Percentiles rank a stretch among this genome's conserved stretches.
Conservation (phyloP, 768 basidiomycete genomes). For the Roridomyces roridus region DNA sequence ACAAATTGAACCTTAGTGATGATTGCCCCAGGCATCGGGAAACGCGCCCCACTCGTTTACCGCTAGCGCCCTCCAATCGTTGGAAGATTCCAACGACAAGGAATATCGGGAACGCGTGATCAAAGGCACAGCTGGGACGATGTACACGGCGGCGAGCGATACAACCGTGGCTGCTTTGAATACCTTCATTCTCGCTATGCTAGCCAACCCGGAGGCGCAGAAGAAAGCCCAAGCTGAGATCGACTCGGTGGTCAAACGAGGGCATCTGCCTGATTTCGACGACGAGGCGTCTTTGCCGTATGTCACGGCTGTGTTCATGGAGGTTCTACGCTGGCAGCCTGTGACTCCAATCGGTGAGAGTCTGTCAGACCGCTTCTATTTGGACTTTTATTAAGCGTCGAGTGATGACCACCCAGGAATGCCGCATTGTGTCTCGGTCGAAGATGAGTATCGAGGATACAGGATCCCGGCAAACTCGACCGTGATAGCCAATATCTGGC, state of each 20-base stretch:
- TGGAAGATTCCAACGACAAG: conserved; percentile 1
- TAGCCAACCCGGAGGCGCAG: conserved; percentile 42
- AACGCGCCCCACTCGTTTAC: conserved; percentile 13
- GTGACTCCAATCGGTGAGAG: conserved; percentile 42
- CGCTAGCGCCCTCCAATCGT: background rate
- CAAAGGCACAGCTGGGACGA: background rate
- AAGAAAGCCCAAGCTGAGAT: conserved; percentile 45
- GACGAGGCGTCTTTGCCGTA: conserved; percentile 42
- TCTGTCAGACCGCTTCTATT: no score
- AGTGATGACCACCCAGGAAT: no score
- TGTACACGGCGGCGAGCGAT: conserved; percentile 34
- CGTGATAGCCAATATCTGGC: conserved; percentile 32
- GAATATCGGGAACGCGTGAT: conserved; percentile 11
- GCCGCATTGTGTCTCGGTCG: conserved; percentile 33
- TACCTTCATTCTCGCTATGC: conserved; percentile 45
- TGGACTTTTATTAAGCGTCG: no score
- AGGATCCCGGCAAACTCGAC: conserved; percentile 37
- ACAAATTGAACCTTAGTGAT: conserved; percentile 16
- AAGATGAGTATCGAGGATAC: conserved; percentile 42
- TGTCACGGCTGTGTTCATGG: conserved; percentile 41
- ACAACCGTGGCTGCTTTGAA: conserved; percentile 41
- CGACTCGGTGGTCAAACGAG: conserved; percentile 38
- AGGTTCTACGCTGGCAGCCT: conserved; percentile 42
- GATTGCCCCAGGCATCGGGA: conserved; percentile 19
- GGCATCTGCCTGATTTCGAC: conserved; percentile 40